Evolutionary conservation across 129 eudicot genomes (phyloP).

Genomic region (Saussurea involucrata): DNA sequence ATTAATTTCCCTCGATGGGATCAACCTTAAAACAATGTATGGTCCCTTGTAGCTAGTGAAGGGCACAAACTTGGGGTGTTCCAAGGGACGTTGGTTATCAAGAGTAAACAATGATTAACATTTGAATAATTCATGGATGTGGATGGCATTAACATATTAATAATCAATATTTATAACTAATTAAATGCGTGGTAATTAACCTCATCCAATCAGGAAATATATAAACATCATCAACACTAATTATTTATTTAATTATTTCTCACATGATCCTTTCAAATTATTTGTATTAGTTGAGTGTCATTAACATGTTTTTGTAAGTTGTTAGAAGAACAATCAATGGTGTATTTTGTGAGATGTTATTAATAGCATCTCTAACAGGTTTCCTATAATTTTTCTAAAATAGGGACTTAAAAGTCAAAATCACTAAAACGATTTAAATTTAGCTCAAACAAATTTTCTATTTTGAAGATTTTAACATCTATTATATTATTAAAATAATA

Average conservation of each 20-base stretch:
- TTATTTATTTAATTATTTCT: not conserved
- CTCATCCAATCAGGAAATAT: slow-evolving; percentile 12
- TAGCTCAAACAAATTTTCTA: no score
- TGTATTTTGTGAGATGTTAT: not conserved
- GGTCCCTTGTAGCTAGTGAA: slow-evolving; percentile 33
- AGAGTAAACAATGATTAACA: slow-evolving; percentile 17
- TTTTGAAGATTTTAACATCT: no score
- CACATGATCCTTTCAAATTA: not conserved
- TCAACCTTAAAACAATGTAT: slow-evolving; percentile 30
- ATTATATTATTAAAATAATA: no score
- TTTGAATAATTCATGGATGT: slow-evolving; percentile 20
- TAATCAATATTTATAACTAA: not conserved
- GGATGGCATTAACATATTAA: slow-evolving; percentile 13
- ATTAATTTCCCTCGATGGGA: slow-evolving; percentile 12
- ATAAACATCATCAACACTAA: not conserved
- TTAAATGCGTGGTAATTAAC: not conserved
- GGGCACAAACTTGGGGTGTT: slow-evolving; percentile 39
- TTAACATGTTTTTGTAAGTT: slow-evolving; percentile 6
- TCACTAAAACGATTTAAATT: no score
- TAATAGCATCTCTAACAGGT: no score
- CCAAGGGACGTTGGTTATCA: slow-evolving; percentile 29
- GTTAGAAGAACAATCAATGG: not conserved
- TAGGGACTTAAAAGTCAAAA: no score
- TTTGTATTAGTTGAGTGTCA: not conserved
- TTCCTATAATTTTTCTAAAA: no score